phyloP scores from a whole-genome alignment of 2,329 filamentous ascomycete species.

The Fusarium devonianum region DNA sequence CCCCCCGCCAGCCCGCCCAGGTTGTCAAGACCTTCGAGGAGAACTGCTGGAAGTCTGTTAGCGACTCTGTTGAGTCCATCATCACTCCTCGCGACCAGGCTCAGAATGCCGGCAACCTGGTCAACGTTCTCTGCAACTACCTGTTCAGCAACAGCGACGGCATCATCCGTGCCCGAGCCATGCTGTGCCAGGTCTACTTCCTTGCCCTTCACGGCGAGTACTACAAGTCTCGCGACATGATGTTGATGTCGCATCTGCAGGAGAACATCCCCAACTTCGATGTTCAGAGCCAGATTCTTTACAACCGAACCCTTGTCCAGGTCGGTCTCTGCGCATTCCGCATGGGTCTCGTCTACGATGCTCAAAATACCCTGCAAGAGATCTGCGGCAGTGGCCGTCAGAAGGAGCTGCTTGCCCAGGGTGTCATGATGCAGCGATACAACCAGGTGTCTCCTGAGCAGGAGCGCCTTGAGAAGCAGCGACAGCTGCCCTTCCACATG shows the following conservation, averaged over 20 bases:
- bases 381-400: constrained; percentile 97
- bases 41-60: constrained; percentile 86
- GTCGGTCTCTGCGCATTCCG: constrained; percentile 98
- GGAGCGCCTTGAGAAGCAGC: constrained; percentile 94
- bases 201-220: constrained; percentile 96
- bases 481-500: constrained; percentile 99
- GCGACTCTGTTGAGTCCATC: constrained; percentile 72
- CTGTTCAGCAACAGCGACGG: constrained; percentile 94
- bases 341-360: constrained; percentile 94
- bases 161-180: constrained; percentile 93
- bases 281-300: constrained; percentile 95
- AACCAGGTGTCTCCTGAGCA: constrained; percentile 96
- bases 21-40: constrained; percentile 95
- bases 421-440: constrained; percentile 97
- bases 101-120: constrained; percentile 75
- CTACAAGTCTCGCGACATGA: constrained; percentile 97
- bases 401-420: constrained; percentile 97
- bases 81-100: constrained; percentile 78
- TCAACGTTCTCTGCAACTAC: constrained; percentile 91
- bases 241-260: constrained; percentile 99
- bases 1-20: constrained; percentile 74
- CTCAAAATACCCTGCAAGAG: constrained; percentile 96
- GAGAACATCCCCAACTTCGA: constrained; percentile 98
- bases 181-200: constrained; percentile 99
- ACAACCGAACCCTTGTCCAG: constrained; percentile 97